Conservation (phyloP, 257 asterid species). For the Nicotiana benthamiana region DNA sequence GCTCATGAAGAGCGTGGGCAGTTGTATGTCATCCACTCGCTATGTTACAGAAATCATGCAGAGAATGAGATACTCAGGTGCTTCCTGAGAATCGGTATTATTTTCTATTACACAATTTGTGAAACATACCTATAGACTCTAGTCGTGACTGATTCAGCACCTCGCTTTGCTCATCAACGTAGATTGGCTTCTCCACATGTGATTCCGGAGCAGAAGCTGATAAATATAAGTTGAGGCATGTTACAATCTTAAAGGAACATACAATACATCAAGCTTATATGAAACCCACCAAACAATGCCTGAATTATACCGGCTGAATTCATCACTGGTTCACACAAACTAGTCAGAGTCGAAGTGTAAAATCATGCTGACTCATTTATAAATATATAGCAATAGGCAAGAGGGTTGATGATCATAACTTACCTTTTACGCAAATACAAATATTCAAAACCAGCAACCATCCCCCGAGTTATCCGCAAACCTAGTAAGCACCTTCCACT, state of each 20-base stretch:
- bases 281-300: not conserved
- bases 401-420: not conserved
- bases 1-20: not conserved
- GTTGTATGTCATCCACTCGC: not conserved
- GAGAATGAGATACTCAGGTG: not conserved
- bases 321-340: not conserved
- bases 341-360: not conserved
- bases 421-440: not conserved
- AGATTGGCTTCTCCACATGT: constrained; percentile 35
- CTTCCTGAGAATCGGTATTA: not conserved
- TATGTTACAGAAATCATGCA: not conserved
- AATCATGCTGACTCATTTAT: not conserved
- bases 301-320: not conserved
- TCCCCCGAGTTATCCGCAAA: not conserved
- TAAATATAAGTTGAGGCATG: not conserved
- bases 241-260: not conserved
- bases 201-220: constrained; percentile 34
- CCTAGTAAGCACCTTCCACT: not conserved
- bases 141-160: constrained; percentile 55
- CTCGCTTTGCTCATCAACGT: constrained; percentile 44
- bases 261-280: not conserved
- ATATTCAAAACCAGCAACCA: not conserved
- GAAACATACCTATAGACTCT: constrained; percentile 46
- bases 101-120: not conserved
- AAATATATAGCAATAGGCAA: not conserved